phyloP scores from a whole-genome alignment of 352 stramenopile species.

The Peronospora destructor region DNA sequence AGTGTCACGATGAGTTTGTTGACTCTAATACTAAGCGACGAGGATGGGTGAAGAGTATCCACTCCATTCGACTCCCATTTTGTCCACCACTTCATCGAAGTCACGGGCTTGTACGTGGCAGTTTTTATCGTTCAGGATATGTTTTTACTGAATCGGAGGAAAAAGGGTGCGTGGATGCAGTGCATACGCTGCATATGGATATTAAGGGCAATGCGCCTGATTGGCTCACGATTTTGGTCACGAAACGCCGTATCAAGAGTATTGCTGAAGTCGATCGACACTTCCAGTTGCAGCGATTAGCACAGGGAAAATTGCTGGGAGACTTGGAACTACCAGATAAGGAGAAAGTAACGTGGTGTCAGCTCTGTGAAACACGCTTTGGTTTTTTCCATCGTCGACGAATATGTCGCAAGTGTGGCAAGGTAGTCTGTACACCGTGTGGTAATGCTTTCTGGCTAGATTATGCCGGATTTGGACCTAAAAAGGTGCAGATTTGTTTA shows the following conservation, averaged over 20 bases:
- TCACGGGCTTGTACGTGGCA: conserved; percentile 59
- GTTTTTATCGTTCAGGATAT: conserved; percentile 69
- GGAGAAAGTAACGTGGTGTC: conserved; percentile 35
- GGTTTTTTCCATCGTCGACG: conserved; percentile 56
- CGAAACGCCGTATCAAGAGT: conserved; percentile 73
- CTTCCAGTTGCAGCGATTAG: conserved; percentile 55
- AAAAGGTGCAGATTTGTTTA: conserved; percentile 66
- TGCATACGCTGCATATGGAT: conserved; percentile 73
- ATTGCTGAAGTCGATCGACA: conserved; percentile 63
- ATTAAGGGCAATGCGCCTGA: conserved; percentile 72
- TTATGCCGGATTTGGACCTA: conserved; percentile 36
- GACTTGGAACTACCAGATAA: conserved; percentile 59
- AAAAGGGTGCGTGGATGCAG: conserved; percentile 50
- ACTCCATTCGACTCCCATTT: conserved; percentile 72
- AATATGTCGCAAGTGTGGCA: conserved; percentile 69
- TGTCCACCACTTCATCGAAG: conserved; percentile 52
- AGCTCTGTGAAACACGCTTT: conserved; percentile 50
- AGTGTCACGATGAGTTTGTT: conserved; percentile 82
- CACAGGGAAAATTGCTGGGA: conserved; percentile 40
- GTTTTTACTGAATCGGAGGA: conserved; percentile 66
- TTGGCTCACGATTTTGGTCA: conserved; percentile 70
- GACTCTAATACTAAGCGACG: conserved; percentile 57
- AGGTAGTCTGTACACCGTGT: conserved; percentile 65
- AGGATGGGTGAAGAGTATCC: conserved; percentile 70
- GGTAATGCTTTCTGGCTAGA: conserved; percentile 42